These are phyloP conservation scores for Vickermania ingenoplastis DNA, from an alignment of 208 protist species.

Conservation along the genomic window DNA sequence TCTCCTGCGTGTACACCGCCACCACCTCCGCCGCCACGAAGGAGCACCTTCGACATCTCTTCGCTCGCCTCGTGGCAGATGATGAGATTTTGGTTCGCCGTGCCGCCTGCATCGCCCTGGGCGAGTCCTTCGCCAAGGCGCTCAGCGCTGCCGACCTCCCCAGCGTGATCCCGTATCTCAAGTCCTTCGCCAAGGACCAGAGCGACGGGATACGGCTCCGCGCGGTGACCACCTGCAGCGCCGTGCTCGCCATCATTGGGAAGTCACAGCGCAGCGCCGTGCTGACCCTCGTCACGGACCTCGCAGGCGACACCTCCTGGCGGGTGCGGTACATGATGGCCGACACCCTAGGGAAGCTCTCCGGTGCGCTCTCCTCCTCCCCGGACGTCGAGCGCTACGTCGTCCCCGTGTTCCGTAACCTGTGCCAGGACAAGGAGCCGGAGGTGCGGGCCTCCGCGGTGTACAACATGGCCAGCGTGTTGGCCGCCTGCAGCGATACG, in stretches of 20 bases:
- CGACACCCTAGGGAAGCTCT: conserved; percentile 86
- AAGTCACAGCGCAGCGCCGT: conserved; percentile 75
- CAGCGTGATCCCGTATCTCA: conserved; percentile 89
- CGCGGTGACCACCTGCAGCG: conserved; percentile 85
- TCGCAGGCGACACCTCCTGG: conserved; percentile 93
- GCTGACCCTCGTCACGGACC: conserved; percentile 60
- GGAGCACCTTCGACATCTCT: conserved; percentile 46
- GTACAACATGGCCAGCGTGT: conserved; percentile 65
- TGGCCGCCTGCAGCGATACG: conserved; percentile 46
- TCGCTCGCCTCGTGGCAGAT: conserved; percentile 89
- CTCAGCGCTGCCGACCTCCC: conserved; percentile 46
- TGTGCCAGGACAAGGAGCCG: conserved; percentile 74
- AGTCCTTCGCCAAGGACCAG: conserved; percentile 83
- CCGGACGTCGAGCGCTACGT: conserved; percentile 50
- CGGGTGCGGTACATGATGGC: conserved; percentile 97
- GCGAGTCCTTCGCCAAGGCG: conserved; percentile 59
- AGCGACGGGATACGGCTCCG: conserved; percentile 97
- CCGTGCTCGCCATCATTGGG: conserved; percentile 79
- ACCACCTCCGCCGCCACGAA: conserved; percentile 27
- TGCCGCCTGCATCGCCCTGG: conserved; percentile 88
- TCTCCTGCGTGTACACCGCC: conserved; percentile 85
- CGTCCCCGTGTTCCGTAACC: conserved; percentile 56
- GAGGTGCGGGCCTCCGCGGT: conserved; percentile 84
- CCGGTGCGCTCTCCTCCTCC: conserved; percentile 30
- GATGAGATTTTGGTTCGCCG: conserved; percentile 97